Conservation (phyloP, 2,329 filamentous ascomycete genomes). For the Fusarium clavum region DNA sequence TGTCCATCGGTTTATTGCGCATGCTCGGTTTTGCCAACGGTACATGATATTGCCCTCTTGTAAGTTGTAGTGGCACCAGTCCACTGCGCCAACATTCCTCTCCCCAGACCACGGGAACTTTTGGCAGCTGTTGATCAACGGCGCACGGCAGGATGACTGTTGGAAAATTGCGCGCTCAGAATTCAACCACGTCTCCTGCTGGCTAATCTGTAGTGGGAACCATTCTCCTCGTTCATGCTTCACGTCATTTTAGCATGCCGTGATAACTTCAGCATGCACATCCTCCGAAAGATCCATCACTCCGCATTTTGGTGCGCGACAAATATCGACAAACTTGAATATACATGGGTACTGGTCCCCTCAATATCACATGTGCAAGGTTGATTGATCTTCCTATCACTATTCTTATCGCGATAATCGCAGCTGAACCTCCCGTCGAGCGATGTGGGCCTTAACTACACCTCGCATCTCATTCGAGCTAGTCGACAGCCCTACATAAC, state of each 20-base stretch:
- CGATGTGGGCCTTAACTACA: constrained; percentile 22
- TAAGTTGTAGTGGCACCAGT: constrained; percentile 1
- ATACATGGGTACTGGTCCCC: not conserved
- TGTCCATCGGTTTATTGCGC: constrained; percentile 8
- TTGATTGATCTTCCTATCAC: constrained; percentile 5
- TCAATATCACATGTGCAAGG: constrained; percentile 18
- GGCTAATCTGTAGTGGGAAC: not conserved
- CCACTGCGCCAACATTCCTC: constrained; percentile 37
- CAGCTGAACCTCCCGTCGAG: constrained; percentile 6
- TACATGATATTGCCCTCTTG: constrained; percentile 17
- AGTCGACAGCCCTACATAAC: constrained; percentile 30
- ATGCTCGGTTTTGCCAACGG: constrained; percentile 25
- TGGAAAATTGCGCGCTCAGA: not conserved
- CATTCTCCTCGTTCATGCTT: not conserved
- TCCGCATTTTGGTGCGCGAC: not conserved
- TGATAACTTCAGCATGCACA: constrained; percentile 1
- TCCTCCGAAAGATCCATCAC: not conserved
- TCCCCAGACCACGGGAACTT: constrained; percentile 2
- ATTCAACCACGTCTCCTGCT: not conserved
- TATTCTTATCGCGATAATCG: constrained; percentile 2
- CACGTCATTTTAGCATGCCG: constrained; percentile 3
- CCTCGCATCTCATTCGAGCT: constrained; percentile 29
- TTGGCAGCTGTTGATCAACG: constrained; percentile 1
- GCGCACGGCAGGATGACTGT: not conserved
- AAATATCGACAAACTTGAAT: not conserved